These are phyloP conservation scores for Arabidopsis suecica DNA, from an alignment of 345 rosid species.

Conservation along the genomic window DNA sequence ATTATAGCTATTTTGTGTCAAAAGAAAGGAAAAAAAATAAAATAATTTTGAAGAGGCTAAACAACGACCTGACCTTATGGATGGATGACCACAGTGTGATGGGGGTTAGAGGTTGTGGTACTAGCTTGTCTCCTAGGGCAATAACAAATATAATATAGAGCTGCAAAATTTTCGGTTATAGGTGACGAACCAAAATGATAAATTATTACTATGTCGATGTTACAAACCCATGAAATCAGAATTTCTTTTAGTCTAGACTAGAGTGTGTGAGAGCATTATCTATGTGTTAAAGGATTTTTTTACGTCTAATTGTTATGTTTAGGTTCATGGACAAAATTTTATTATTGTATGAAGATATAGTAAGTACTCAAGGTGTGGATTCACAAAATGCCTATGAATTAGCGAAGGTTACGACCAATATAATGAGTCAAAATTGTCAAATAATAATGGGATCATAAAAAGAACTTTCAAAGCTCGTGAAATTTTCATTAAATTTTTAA, in stretches of 20 bases:
- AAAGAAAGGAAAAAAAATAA: background rate
- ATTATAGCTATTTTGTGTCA: background rate
- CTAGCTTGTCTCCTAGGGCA: background rate
- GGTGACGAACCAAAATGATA: background rate
- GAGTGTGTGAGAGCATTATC: background rate
- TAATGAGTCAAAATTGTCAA: background rate
- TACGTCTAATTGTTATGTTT: background rate
- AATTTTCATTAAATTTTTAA: background rate
- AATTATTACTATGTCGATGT: too few species aligned
- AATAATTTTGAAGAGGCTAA: background rate
- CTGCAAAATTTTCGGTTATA: background rate
- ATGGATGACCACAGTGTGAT: background rate
- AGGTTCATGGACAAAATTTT: background rate
- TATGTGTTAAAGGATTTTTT: background rate
- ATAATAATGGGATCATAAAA: background rate
- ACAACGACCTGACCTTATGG: background rate
- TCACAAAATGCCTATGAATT: background rate
- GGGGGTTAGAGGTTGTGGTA: background rate
- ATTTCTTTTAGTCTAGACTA: background rate
- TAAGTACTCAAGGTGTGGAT: background rate
- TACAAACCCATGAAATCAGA: background rate
- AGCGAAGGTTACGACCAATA: background rate
- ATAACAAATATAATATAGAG: background rate
- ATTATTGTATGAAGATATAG: background rate
- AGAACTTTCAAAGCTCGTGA: background rate